phyloP scores from a whole-genome alignment of 2,329 filamentous ascomycete species.

The Dactylonectria macrodidyma region DNA sequence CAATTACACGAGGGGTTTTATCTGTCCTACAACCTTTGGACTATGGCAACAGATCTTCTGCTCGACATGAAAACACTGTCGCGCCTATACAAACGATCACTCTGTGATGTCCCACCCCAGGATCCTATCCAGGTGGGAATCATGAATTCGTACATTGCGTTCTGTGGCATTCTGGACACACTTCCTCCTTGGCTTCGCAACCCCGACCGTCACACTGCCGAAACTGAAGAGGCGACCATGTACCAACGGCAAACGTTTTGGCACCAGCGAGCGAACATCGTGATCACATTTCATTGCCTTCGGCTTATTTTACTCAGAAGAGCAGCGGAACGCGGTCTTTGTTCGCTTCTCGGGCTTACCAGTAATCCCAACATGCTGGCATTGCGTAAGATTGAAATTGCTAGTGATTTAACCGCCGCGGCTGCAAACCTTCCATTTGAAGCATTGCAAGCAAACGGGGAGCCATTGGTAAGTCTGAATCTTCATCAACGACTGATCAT shows the following conservation, averaged over 20 bases:
- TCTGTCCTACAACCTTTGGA: slow-evolving; percentile 21
- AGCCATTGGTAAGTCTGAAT: slow-evolving; percentile 24
- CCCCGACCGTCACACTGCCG: slow-evolving; percentile 11
- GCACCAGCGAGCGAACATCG: slow-evolving; percentile 27
- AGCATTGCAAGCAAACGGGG: slow-evolving; percentile 30
- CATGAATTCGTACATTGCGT: slow-evolving; percentile 29
- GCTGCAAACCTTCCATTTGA: slow-evolving; percentile 23
- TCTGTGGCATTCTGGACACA: slow-evolving; percentile 25
- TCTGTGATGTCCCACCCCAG: neutral
- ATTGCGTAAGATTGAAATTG: slow-evolving; percentile 31
- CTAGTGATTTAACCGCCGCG: slow-evolving; percentile 16
- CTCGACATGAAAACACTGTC: slow-evolving; percentile 24
- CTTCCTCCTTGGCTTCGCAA: slow-evolving; percentile 27
- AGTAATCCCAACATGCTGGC: slow-evolving; percentile 25
- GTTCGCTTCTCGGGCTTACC: slow-evolving; percentile 25
- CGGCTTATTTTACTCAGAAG: slow-evolving; percentile 17
- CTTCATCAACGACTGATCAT: neutral
- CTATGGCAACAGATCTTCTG: slow-evolving; percentile 17
- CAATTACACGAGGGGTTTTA: slow-evolving; percentile 24
- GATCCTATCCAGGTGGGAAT: slow-evolving; percentile 20
- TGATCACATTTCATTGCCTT: slow-evolving; percentile 32
- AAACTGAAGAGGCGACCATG: slow-evolving; percentile 1
- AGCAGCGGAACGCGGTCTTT: slow-evolving; percentile 21
- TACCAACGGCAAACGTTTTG: slow-evolving; percentile 28
- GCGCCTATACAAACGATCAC: neutral